Base-by-base conservation (phyloP, 768 basidiomycete species). In the Leccinum boreale region DNA sequence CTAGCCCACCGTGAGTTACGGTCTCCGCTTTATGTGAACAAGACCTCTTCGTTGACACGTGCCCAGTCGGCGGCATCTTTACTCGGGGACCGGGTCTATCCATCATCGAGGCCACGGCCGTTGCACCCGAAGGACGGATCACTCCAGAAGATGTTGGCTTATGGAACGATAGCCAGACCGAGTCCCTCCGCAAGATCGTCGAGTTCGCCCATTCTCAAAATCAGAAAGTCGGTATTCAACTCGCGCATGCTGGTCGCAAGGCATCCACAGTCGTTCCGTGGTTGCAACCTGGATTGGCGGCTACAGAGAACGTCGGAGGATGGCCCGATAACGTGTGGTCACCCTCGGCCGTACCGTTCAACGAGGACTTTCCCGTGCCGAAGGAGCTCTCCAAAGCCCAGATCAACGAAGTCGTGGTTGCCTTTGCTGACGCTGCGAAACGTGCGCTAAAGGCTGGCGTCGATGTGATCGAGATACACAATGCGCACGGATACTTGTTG, bases 231-330 rank as follows among this genome's bases (percentile, higher is more conserved):
- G 90, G 77, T 9, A 85, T 91, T 55, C 91, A 92, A 68, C 79
- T 92, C 17, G 85, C 80, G 0, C 90, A 92, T 60, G 86, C 88
- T 0, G 90, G 90, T 0, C 77, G 89, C n/a, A 92, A 91, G 68
- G 87, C 82, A 0, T 85, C 83, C 9, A 84, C 79, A 0, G 69
- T 81, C 17, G 79, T 84, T 1, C 86, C 87, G 0, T 91, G 87
- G 86, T 66, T 87, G 31, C 54, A 72, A 29, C 59, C 65, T n/a
- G 70, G 70, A 29, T 39, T 69, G 11, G 52, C 64, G 12, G 81
- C 80, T 5, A 62, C 68, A 1, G 71, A 71, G 45, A 71, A 70
- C 11, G 66, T 67, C 4, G 78, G 77, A n/a, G 85, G 85, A 14
- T 82, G 79, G 79, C 78, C 80, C 0, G 75, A 80, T 14, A 58